These are phyloP conservation scores for Penicillium ochrochloron DNA, from an alignment of 495 filamentous ascomycete genomes.

Conservation along the genomic window DNA sequence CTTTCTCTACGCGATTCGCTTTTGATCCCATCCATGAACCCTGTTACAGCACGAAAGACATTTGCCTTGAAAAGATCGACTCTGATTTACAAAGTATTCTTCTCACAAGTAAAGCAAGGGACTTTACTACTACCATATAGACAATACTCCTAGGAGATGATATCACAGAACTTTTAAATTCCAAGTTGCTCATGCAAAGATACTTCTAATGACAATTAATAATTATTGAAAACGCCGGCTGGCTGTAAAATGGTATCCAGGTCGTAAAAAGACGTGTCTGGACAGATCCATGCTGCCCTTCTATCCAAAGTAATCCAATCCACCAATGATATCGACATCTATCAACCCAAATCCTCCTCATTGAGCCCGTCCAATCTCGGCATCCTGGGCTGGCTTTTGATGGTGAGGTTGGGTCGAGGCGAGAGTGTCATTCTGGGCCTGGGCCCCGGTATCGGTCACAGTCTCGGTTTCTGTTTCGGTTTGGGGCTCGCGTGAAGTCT, in stretches of 20 bases:
- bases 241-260: conserved; percentile 2
- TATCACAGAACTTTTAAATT: neutral
- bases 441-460: neutral
- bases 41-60: too few species aligned
- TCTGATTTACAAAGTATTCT: too few species aligned
- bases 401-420: neutral
- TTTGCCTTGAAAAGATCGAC: too few species aligned
- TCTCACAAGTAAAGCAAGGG: too few species aligned
- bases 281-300: conserved; percentile 9
- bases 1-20: too few species aligned
- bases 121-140: neutral
- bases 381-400: neutral
- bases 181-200: neutral
- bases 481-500: too few species aligned
- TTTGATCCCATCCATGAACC: too few species aligned
- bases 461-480: neutral
- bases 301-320: neutral
- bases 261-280: conserved; percentile 12
- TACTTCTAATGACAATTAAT: neutral
- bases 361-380: conserved; percentile 13
- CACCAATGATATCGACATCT: neutral
- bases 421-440: neutral
- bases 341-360: neutral
- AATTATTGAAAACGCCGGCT: conserved; percentile 7
- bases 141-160: neutral